Evolutionary conservation across 257 asterid species (phyloP).

Genomic region (Cynanchum wilfordii): DNA sequence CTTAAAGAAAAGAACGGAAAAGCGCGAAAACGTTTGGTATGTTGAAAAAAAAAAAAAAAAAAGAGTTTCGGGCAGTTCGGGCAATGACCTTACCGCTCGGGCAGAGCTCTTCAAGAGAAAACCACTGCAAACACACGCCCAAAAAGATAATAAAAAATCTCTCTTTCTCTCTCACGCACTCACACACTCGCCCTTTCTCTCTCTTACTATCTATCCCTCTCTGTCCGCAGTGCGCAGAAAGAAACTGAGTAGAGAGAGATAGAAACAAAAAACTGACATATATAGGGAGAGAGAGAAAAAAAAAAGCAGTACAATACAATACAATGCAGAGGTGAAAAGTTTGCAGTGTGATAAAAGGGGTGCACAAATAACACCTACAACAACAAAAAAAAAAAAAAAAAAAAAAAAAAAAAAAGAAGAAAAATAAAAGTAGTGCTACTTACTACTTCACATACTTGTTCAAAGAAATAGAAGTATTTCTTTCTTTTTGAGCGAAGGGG

Average conservation of each 20-base stretch:
- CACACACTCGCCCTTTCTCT: slow-evolving; percentile 26
- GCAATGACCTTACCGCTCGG: slow-evolving; percentile 56
- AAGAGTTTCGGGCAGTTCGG: slow-evolving; percentile 48
- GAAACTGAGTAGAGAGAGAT: slow-evolving; percentile 34
- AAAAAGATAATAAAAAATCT: slow-evolving; percentile 33
- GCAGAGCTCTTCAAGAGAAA: slow-evolving; percentile 38
- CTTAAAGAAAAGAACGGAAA: slow-evolving; percentile 33
- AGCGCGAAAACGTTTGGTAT: slow-evolving; percentile 54
- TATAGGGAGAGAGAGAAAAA: slow-evolving; percentile 29
- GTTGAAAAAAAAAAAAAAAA: slow-evolving; percentile 11
- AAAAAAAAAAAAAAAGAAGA: slow-evolving; percentile 16
- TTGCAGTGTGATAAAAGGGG: slow-evolving; percentile 38
- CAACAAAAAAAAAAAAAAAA: slow-evolving; percentile 18
- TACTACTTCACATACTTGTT: not conserved
- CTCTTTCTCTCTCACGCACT: slow-evolving; percentile 20
- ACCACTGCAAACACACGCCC: slow-evolving; percentile 53
- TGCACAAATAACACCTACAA: slow-evolving; percentile 23
- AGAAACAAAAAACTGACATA: slow-evolving; percentile 1
- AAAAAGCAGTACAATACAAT: slow-evolving; percentile 20
- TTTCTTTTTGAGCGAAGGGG: not conserved
- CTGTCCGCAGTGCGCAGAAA: slow-evolving; percentile 15
- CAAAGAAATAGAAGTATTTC: not conserved
- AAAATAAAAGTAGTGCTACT: not conserved
- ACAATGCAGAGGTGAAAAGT: slow-evolving; percentile 42
- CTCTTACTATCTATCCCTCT: slow-evolving; percentile 31